Evolutionary conservation across 2,329 filamentous ascomycete genomes (phyloP).

Genomic region (Rhinocladiella similis): DNA sequence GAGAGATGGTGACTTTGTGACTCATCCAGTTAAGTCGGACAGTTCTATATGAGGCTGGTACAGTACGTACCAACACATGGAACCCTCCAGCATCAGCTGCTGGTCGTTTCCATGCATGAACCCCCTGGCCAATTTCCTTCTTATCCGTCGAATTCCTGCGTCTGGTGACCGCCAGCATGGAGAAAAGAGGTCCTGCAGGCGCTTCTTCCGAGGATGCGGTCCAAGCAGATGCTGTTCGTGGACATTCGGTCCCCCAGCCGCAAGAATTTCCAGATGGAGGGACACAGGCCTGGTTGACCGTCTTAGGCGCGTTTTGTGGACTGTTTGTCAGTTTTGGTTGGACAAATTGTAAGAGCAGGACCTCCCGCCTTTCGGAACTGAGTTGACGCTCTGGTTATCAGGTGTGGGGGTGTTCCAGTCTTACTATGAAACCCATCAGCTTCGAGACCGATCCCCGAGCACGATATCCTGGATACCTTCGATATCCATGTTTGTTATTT

Average conservation of each 20-base stretch:
- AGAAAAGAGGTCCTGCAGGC: no score
- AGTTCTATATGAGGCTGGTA: no score
- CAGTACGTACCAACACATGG: no score
- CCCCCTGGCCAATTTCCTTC: no score
- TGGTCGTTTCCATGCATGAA: no score
- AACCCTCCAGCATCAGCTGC: no score
- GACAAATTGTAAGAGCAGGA: slow-evolving; percentile 31
- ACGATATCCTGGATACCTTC: slow-evolving; percentile 62
- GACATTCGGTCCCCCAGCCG: slow-evolving; percentile 21
- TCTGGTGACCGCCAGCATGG: no score
- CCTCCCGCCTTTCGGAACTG: background rate
- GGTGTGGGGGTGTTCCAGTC: slow-evolving; percentile 57
- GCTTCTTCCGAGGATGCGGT: background rate
- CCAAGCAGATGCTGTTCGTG: background rate
- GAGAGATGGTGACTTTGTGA: no score
- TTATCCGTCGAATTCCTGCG: no score
- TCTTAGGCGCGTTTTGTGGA: slow-evolving; percentile 43
- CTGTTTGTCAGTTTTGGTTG: slow-evolving; percentile 44
- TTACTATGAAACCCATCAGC: slow-evolving; percentile 56
- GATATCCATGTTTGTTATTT: background rate
- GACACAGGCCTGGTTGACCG: slow-evolving; percentile 43
- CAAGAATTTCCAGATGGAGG: slow-evolving; percentile 43
- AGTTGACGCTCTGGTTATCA: slow-evolving; percentile 9
- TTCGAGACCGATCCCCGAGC: slow-evolving; percentile 52
- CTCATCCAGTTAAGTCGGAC: no score